Base-by-base conservation (phyloP, 192 early-diverging fungal species). In the Backusella morwellensis region DNA sequence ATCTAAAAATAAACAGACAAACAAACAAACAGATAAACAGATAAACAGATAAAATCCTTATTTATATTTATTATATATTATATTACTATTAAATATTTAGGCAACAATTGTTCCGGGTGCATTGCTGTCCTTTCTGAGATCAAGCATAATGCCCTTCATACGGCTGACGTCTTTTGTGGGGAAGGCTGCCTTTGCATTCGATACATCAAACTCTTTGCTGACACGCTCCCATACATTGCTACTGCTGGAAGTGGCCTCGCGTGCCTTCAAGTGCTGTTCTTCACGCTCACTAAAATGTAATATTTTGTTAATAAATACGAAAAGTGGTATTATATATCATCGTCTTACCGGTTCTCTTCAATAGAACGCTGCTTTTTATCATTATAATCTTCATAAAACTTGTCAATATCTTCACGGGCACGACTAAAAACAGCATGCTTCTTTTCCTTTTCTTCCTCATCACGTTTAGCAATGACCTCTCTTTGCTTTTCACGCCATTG, bases 331-430 rank as follows among this genome's bases (percentile, higher is more conserved):
- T 29, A n/a, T 29, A n/a, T n/a, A 34, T 54, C 4, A 29, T 35
- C 32, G 32, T 32, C 23, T 70, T 86, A 87, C 88, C 85, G 84
- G 85, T 93, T 93, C 72, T 88, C 83, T 74, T 87, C 83, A 63
- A 92, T 88, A 5, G 91, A 84, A 68, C 84, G 84, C 41, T 90
- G 87, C 74, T 89, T 91, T 84, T 89, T 92, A 75, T 90, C 89
- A 68, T 95, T 95, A 44, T 95, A 93, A 66, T 93, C 93, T 63
- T 91, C 91, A 76, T 95, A 95, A 78, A 93, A 95, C 76, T 86
- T 86, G 76, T 95, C 93, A 73, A 95, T 90, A 32, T 87, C 86
- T 35, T 87, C 84, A 70, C 84, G 84, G 11, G 93, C 93, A 75
- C 87, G 83, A 19, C 82, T 73, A 15, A 93, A 80, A 6, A 88